Base-by-base conservation (phyloP, 345 rosid genomes). In the Dovyalis caffra region DNA sequence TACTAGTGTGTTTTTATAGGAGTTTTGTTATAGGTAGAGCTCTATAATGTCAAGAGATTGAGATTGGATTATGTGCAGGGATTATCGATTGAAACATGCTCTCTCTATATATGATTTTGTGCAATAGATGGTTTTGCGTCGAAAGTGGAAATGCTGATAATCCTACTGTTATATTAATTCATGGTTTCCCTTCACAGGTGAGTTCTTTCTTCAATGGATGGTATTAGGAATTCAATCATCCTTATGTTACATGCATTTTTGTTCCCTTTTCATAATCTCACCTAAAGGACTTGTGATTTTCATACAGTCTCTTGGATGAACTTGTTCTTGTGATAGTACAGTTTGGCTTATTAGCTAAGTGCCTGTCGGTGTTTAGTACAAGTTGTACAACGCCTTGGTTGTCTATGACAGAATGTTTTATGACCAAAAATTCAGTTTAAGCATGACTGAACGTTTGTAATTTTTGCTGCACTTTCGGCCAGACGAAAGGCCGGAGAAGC, bases 131-230 rank as follows among this genome's bases (percentile, higher is more conserved):
- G 99, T 91, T 95, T 76, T 89, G 88, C 79, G 87, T 92, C 12
- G 97, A 92, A 83, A 88, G 84, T 15, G 99, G 97, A 65, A 90
- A 74, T 68, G 73, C 79, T 56, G 86, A 85, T 62, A 86, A 84
- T 70, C 92, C 86, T 73, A 75, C 90, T 6, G 91, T 95, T 69
- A 77, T 95, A 67, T 80, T 95, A 74, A 82, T 95, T 35, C 97
- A 95, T 73, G 99, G 97, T 77, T 87, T 95, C 74, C 99, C 97
- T 75, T 95, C 97, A 57, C 97, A 92, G 88, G 99, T 91, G 45
- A 81, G 76, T 76, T 60, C 63, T 74, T 70, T 51, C 31, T 4
- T 62, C 47, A 35, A 28, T 67, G 29, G 9, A 3, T 25, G 15
- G 21, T 14, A 25, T 26, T 66, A 32, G 26, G 64, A 51, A 45